Evolutionary conservation across 306 rosid genomes (phyloP).

Genomic region (Hippophae rhamnoides): DNA sequence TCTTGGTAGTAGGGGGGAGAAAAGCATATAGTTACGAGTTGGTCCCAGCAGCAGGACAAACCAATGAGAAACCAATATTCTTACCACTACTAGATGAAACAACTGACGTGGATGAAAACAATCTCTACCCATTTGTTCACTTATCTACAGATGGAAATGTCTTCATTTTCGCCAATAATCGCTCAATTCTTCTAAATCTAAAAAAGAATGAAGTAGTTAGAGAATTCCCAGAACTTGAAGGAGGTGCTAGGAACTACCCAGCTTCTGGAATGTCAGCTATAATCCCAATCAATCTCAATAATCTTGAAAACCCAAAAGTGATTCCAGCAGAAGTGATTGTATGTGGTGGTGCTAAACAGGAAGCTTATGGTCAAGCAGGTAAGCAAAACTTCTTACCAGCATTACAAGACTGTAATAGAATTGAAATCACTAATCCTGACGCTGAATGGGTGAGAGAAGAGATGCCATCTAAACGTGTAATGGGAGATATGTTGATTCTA

Average conservation of each 20-base stretch:
- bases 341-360: conserved; percentile 69
- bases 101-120: conserved; percentile 75
- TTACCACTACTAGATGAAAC: conserved; percentile 60
- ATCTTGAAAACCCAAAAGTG: background rate
- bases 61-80: background rate
- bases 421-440: conserved; percentile 35
- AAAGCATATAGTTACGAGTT: conserved; percentile 52
- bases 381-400: conserved; percentile 27
- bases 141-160: conserved; percentile 56
- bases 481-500: conserved; percentile 64
- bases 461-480: conserved; percentile 64
- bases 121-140: conserved; percentile 72
- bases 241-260: conserved; percentile 80
- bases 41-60: conserved; percentile 40
- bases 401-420: conserved; percentile 44
- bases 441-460: conserved; percentile 42
- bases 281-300: conserved; percentile 44
- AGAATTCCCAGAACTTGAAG: conserved; percentile 37
- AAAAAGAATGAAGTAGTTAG: conserved; percentile 28
- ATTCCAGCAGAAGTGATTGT: conserved; percentile 47
- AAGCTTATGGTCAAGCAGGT: conserved; percentile 33
- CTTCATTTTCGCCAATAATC: conserved; percentile 65
- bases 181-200: conserved; percentile 59
- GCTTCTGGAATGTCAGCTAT: conserved; percentile 69
- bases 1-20: conserved; percentile 64